Percentiles rank a stretch among this genome's conserved stretches.
phyloP scores from a whole-genome alignment of 495 filamentous ascomycete genomes.

The Coniosporium apollinis region DNA sequence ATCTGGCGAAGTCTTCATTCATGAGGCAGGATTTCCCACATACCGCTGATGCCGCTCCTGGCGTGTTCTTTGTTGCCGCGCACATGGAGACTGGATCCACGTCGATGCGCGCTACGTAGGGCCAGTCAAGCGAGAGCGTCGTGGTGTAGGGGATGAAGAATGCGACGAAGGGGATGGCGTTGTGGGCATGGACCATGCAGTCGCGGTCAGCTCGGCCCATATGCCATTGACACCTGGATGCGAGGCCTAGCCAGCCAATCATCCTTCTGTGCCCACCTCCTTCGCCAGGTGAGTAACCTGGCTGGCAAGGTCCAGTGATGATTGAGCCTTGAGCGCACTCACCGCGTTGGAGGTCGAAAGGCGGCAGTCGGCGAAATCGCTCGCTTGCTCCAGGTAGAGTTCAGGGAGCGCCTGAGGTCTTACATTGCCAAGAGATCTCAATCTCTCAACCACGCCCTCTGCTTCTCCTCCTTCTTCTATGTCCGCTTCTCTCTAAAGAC shows the following conservation, averaged over 20 bases:
- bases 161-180: conserved; percentile 45
- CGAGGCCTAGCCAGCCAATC: conserved; percentile 89
- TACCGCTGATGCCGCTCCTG: too few relatives aligned
- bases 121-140: conserved; percentile 60
- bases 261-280: conserved; percentile 94
- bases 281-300: conserved; percentile 93
- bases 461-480: too few relatives aligned
- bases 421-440: too few relatives aligned
- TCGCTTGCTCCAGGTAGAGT: conserved; percentile 88
- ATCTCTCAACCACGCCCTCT: too few relatives aligned
- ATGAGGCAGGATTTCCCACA: too few relatives aligned
- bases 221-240: conserved; percentile 92
- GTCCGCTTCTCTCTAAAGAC: too few relatives aligned
- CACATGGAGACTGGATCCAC: too few relatives aligned
- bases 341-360: conserved; percentile 72
- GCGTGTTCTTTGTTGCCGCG: too few relatives aligned
- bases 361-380: conserved; percentile 75
- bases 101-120: too few relatives aligned
- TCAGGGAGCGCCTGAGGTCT: too few relatives aligned
- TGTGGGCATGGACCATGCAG: too few relatives aligned
- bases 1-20: too few relatives aligned
- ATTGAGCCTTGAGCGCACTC: conserved; percentile 81
- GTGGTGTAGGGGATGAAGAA: conserved; percentile 68
- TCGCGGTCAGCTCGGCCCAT: conserved; percentile 95
- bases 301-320: conserved; percentile 78